phyloP scores from a whole-genome alignment of 2,329 filamentous ascomycete species.

The Ophiosphaerella herpotricha region DNA sequence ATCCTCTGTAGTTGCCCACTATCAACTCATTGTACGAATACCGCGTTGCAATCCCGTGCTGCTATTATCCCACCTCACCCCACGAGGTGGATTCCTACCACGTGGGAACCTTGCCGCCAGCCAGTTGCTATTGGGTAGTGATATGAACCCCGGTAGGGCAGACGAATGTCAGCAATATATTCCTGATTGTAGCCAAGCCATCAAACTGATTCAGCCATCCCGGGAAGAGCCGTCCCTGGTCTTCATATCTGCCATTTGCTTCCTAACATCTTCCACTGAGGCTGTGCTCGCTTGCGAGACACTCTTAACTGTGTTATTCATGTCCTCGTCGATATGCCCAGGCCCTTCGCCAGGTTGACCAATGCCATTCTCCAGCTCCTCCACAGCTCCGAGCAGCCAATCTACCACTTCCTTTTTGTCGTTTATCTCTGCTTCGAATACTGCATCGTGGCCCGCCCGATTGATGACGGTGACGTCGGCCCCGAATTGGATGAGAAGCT shows the following conservation, averaged over 20 bases:
- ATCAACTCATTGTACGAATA: background rate
- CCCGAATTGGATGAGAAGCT: slow-evolving; percentile 74
- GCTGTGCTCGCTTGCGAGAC: slow-evolving; percentile 16
- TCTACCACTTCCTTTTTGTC: slow-evolving; percentile 56
- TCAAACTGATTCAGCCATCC: slow-evolving; percentile 28
- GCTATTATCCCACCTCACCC: background rate
- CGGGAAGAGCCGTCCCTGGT: slow-evolving; percentile 24
- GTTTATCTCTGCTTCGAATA: slow-evolving; percentile 56
- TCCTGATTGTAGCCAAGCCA: slow-evolving; percentile 21
- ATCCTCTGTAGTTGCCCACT: background rate
- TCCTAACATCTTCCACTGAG: slow-evolving; percentile 36
- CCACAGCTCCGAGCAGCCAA: slow-evolving; percentile 53
- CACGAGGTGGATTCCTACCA: slow-evolving; percentile 15
- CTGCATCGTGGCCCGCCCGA: slow-evolving; percentile 73
- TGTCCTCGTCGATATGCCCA: slow-evolving; percentile 29
- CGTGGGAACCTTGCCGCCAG: slow-evolving; percentile 19
- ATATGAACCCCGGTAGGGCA: slow-evolving; percentile 12
- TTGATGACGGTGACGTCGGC: slow-evolving; percentile 81
- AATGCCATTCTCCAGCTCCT: slow-evolving; percentile 47
- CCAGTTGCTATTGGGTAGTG: slow-evolving; percentile 15
- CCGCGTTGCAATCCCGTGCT: background rate
- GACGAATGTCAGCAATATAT: slow-evolving; percentile 29
- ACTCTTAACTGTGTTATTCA: slow-evolving; percentile 18
- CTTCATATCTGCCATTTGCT: slow-evolving; percentile 39
- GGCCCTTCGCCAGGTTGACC: slow-evolving; percentile 42